Evolutionary conservation across 1,139 yeast genomes (phyloP), one percentile per base, ranked within the genome.

Genomic region (Hanseniaspora sp.): DNA sequence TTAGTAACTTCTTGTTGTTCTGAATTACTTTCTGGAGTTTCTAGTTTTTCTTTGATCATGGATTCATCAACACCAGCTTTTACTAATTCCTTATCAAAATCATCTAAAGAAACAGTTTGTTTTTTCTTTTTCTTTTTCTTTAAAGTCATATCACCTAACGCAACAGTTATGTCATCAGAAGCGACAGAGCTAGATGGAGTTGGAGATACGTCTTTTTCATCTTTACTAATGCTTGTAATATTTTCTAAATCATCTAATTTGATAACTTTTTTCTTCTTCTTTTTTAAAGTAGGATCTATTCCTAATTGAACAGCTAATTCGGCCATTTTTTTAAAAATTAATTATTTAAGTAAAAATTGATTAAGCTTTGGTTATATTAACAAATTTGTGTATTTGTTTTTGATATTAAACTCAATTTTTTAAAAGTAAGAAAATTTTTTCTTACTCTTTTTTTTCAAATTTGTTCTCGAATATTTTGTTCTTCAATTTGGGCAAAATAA

Each of bases 11-110:
- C 62, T 11, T 65, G 59, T 17, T 60, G 69, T 41, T 61, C 59
- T 11, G 58, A 65, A 37, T 71, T 74, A 56, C 65, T 73, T 17
- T 66, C 61, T 17, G 70, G 68, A 33, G 66, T 63, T 46, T 42
- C 43, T 17, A 46, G 46, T 62, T 64, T 39, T 65, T 71, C 60
- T 55, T 62, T 62, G 58, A 62, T 39, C 13, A 44, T 15, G 17
- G 35, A 13, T 33, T 63, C 57, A 37, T 54, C 56, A 54, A 90
- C 77, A 66, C 97, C 97, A 28, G 96, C 97, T 67, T 86, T 77
- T 67, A 86, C 95, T 64, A 92, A 77, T 67, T 86, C 86, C 66
- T 85, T 85, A 63, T 90, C 97, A 67, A 92, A 90, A 60, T 86
- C 96, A 60, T 83, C 80, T 52, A 79, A 76, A 49, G 73, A 81